Percentiles rank a stretch among this genome's conserved stretches.
Evolutionary conservation across 805 yeast species (phyloP).

Genomic region (Wickerhamiella domercqiae): DNA sequence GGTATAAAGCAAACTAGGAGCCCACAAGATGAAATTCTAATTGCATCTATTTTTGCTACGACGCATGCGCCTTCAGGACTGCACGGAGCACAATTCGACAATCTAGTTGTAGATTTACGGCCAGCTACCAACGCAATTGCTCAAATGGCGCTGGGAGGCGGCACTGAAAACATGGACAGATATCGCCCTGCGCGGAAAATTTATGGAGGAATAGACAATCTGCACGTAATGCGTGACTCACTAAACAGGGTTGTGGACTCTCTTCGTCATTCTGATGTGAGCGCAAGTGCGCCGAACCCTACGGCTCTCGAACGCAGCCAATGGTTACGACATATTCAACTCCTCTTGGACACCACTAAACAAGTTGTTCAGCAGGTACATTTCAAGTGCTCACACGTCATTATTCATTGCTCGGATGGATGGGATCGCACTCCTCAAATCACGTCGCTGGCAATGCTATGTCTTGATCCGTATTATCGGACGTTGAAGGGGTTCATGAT

Average conservation of each 20-base stretch:
- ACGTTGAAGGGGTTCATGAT: conserved; percentile 78
- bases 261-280: conserved; percentile 51
- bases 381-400: conserved; percentile 63
- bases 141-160: conserved; percentile 95
- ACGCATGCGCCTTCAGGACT: conserved; percentile 27
- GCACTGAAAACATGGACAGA: conserved; percentile 83
- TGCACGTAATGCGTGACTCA: conserved; percentile 88
- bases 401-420: conserved; percentile 94
- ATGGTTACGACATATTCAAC: conserved; percentile 63
- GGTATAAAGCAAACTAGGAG: conserved; percentile 81
- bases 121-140: conserved; percentile 94
- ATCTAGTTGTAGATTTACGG: conserved; percentile 77
- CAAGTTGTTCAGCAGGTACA: conserved; percentile 69
- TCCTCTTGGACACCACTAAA: conserved; percentile 60
- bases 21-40: conserved; percentile 75
- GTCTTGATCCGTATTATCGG: conserved; percentile 80
- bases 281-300: conserved; percentile 36
- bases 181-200: conserved; percentile 57
- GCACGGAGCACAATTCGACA: conserved; percentile 28
- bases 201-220: conserved; percentile 83
- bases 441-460: conserved; percentile 65
- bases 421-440: conserved; percentile 97
- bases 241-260: conserved; percentile 45
- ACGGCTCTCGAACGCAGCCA: conserved; percentile 46
- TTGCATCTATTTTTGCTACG: conserved; percentile 55